phyloP scores from a whole-genome alignment of 306 rosid species.

The Argentina anserina region DNA sequence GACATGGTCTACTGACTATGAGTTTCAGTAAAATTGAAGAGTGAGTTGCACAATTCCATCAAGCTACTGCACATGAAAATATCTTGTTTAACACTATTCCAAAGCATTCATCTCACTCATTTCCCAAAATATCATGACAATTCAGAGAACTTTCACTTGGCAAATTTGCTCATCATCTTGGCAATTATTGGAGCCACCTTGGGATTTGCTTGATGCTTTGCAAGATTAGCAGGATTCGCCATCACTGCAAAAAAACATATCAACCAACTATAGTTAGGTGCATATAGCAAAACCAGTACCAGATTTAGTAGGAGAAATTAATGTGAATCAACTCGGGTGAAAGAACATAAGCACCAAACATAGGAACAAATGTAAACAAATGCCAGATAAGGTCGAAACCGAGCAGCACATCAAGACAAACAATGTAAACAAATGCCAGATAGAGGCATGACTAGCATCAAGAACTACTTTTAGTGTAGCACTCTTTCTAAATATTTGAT shows the following conservation, averaged over 20 bases:
- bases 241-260: slow-evolving; percentile 56
- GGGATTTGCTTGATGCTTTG: slow-evolving; percentile 82
- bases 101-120: not conserved
- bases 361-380: not conserved
- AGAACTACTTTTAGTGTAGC: not conserved
- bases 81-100: not conserved
- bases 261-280: not conserved
- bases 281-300: not conserved
- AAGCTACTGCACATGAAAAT: not conserved
- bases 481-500: not conserved
- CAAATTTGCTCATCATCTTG: slow-evolving; percentile 88
- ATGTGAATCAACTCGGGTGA: not conserved
- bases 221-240: slow-evolving; percentile 88
- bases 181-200: slow-evolving; percentile 88
- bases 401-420: not conserved
- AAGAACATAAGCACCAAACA: not conserved
- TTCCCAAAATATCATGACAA: not conserved
- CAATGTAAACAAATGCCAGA: not conserved
- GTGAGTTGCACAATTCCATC: not conserved
- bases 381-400: not conserved
- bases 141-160: slow-evolving; percentile 29
- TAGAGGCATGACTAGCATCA: too few relatives aligned
- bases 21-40: not conserved
- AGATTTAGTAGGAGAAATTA: not conserved
- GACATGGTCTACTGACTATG: not conserved